Percentiles rank a stretch among this genome's conserved stretches.
Evolutionary conservation across 1,284 basidiomycete species (phyloP).

Genomic region (Tetrapyrgos nigripes): DNA sequence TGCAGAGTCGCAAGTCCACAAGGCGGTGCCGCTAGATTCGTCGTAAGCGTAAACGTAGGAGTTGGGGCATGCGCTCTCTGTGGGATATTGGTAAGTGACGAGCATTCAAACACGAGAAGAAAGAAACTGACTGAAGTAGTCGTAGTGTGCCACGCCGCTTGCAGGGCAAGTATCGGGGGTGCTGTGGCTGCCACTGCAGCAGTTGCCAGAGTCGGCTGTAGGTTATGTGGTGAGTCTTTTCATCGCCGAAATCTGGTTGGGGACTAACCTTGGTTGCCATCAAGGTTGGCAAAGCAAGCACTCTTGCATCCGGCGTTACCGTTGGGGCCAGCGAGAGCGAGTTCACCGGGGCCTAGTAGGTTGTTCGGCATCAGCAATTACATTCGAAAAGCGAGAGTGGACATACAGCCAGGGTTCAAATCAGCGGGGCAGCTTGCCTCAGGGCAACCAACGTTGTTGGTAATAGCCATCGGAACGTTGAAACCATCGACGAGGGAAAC

Average conservation of each 20-base stretch:
- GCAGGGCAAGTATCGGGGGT: conserved; percentile 17
- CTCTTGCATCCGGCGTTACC: conserved; percentile 58
- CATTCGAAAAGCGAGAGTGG: no score
- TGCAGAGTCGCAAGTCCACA: conserved; percentile 42
- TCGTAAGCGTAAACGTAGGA: conserved; percentile 56
- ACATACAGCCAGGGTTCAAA: conserved; percentile 53
- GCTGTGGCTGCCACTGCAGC: conserved; percentile 18
- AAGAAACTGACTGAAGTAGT: conserved; percentile 19
- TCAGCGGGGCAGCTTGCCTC: conserved; percentile 59
- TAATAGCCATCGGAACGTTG: conserved; percentile 64
- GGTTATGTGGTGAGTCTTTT: conserved; percentile 8
- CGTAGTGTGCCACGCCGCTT: conserved; percentile 15
- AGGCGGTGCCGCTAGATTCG: conserved; percentile 44
- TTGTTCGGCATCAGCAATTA: neutral
- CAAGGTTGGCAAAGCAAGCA: conserved; percentile 53
- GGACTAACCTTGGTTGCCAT: conserved; percentile 31
- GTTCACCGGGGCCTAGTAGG: conserved; percentile 40
- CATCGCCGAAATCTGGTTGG: conserved; percentile 7
- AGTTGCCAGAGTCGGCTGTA: conserved; percentile 40
- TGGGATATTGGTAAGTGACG: neutral
- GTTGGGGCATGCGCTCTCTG: conserved; percentile 46
- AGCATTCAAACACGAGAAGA: neutral
- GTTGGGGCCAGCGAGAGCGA: conserved; percentile 44
- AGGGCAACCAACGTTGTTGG: conserved; percentile 56
- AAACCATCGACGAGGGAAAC: conserved; percentile 63